Conservation (phyloP, 345 rosid species). For the Arabis hirsuta region DNA sequence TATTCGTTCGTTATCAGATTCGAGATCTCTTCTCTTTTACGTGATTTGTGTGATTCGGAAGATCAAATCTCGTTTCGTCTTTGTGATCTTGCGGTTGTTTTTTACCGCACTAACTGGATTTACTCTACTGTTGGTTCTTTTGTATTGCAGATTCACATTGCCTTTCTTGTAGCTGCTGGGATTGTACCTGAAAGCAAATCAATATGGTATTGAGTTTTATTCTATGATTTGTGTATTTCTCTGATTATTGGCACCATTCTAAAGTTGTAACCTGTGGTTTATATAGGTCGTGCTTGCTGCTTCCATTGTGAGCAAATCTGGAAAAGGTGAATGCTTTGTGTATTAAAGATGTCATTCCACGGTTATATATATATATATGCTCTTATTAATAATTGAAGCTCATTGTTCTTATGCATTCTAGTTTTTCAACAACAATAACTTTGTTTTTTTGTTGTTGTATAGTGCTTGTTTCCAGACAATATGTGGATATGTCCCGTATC, state of each 20-base stretch:
- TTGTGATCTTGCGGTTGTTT: not conserved
- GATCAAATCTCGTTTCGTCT: conserved; percentile 15
- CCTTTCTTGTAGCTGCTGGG: conserved; percentile 7
- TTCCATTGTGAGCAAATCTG: conserved; percentile 80
- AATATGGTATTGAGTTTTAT: conserved; percentile 38
- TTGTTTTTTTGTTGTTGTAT: conserved; percentile 23
- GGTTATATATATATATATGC: not conserved
- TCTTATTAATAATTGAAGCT: not conserved
- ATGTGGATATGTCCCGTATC: conserved; percentile 94
- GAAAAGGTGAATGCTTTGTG: conserved; percentile 69
- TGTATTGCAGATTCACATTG: conserved; percentile 34
- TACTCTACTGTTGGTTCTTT: conserved; percentile 13
- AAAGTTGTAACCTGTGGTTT: conserved; percentile 36
- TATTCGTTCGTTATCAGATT: conserved; percentile 16
- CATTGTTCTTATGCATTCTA: not conserved
- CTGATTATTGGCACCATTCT: conserved; percentile 25
- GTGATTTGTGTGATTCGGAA: conserved; percentile 16
- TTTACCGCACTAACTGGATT: conserved; percentile 14
- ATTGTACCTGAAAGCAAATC: conserved; percentile 25
- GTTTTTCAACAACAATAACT: conserved; percentile 16
- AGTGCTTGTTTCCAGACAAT: conserved; percentile 96
- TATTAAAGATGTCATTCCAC: conserved; percentile 5
- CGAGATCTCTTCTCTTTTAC: conserved; percentile 34
- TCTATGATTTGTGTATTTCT: not conserved
- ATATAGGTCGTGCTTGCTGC: conserved; percentile 92